phyloP scores from a whole-genome alignment of 345 rosid species.

The Litchi chinensis region DNA sequence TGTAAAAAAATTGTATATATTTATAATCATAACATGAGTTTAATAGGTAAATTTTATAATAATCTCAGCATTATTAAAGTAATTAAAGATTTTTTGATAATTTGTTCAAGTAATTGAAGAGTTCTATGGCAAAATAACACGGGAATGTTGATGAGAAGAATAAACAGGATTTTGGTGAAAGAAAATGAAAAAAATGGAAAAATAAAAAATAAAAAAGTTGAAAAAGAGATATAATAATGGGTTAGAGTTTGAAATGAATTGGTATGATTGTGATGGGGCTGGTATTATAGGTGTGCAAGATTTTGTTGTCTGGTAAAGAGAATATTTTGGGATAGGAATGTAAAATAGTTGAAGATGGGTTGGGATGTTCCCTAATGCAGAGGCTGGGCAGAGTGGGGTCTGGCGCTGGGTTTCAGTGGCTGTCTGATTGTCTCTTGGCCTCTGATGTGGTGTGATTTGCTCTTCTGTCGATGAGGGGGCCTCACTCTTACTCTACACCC shows the following conservation, averaged over 20 bases:
- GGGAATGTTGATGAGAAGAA: neutral
- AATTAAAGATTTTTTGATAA: too few relatives aligned
- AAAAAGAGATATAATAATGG: neutral
- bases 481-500: neutral
- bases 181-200: neutral
- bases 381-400: conserved; percentile 18
- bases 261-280: conserved; percentile 15
- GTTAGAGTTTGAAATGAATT: conserved; percentile 1
- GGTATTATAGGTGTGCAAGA: conserved; percentile 22
- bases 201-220: neutral
- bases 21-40: too few relatives aligned
- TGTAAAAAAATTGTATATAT: too few relatives aligned
- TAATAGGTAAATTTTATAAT: too few relatives aligned
- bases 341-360: conserved; percentile 19
- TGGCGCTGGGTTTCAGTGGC: conserved; percentile 10
- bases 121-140: neutral
- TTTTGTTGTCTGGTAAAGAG: conserved; percentile 34
- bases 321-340: conserved; percentile 35
- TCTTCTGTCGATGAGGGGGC: conserved; percentile 20
- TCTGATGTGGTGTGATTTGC: neutral
- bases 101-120: neutral
- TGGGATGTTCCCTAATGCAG: conserved; percentile 34
- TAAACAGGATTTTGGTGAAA: neutral
- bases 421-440: conserved; percentile 23
- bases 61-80: too few relatives aligned